Percentiles rank a stretch among this genome's conserved stretches.
Conservation (phyloP, 441 rosid genomes). For the Geranium incanum region DNA sequence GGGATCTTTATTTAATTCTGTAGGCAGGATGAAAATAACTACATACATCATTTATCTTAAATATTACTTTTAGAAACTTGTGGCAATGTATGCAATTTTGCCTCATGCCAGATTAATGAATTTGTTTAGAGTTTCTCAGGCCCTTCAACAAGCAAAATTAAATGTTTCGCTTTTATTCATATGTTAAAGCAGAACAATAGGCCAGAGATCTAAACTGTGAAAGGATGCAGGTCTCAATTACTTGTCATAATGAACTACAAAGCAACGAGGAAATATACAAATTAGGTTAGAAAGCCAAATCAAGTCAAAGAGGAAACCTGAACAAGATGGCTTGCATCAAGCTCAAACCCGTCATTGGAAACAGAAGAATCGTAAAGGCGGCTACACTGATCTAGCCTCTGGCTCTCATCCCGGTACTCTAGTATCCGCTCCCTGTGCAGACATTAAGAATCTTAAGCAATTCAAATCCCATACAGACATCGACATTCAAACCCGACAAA, state of each 20-base stretch:
- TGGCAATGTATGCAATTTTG: not conserved
- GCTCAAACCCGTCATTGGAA: conserved; percentile 78
- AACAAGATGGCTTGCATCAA: conserved; percentile 77
- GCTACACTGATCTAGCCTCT: conserved; percentile 81
- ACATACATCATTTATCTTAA: not conserved
- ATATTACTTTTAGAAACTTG: conserved; percentile 2
- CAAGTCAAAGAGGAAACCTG: conserved; percentile 46
- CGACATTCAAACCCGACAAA: not conserved
- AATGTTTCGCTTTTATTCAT: no score
- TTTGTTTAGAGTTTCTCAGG: not conserved
- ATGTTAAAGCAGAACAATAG: not conserved
- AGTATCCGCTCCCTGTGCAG: conserved; percentile 61
- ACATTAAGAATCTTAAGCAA: not conserved
- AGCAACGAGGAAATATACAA: not conserved
- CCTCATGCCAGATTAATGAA: not conserved
- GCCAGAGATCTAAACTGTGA: not conserved
- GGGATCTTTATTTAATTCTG: no score
- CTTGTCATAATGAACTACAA: not conserved
- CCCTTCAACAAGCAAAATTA: no score
- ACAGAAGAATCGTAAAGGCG: conserved; percentile 95
- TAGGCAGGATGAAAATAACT: no score
- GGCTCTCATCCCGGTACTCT: conserved; percentile 83
- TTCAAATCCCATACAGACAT: conserved; percentile 18
- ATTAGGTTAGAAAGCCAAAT: not conserved
- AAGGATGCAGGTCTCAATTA: not conserved